These are phyloP conservation scores for Dissophora ornata DNA, from an alignment of 192 early-diverging fungal species.

Conservation along the genomic window DNA sequence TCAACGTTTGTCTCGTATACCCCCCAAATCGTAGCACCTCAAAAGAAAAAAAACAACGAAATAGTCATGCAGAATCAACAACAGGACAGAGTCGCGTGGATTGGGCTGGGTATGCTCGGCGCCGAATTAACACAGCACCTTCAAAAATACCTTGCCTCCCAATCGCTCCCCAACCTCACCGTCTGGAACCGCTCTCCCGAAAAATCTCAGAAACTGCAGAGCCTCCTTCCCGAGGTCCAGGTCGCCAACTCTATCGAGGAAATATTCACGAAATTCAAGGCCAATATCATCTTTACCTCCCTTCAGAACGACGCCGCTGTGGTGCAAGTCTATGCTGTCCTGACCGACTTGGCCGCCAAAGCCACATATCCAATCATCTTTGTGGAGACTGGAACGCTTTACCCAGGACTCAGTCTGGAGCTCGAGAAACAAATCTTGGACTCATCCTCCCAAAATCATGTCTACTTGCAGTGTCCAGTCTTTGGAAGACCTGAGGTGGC, in stretches of 20 bases:
- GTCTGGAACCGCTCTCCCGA: constrained; percentile 14
- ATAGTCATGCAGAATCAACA: neutral
- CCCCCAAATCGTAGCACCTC: no score
- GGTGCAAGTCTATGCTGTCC: constrained; percentile 43
- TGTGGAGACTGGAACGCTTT: constrained; percentile 70
- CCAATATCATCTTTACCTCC: constrained; percentile 68
- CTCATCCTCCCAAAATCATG: neutral
- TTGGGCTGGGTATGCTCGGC: constrained; percentile 19
- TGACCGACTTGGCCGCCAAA: neutral
- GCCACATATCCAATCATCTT: constrained; percentile 40
- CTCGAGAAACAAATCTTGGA: constrained; percentile 18
- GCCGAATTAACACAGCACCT: constrained; percentile 12
- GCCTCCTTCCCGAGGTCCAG: constrained; percentile 29
- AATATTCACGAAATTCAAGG: constrained; percentile 26
- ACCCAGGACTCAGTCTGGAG: constrained; percentile 46
- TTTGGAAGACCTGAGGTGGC: constrained; percentile 63
- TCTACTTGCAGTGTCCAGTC: constrained; percentile 59
- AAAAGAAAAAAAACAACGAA: neutral
- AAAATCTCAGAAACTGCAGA: no score
- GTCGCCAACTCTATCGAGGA: constrained; percentile 45
- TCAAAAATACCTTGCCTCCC: constrained; percentile 11
- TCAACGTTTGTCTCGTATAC: no score
- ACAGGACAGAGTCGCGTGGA: constrained; percentile 10
- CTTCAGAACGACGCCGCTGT: constrained; percentile 69
- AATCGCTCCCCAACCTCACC: constrained; percentile 7